Conservation (phyloP, 148 eudicot genomes). For the Chenopodium berlandieri region DNA sequence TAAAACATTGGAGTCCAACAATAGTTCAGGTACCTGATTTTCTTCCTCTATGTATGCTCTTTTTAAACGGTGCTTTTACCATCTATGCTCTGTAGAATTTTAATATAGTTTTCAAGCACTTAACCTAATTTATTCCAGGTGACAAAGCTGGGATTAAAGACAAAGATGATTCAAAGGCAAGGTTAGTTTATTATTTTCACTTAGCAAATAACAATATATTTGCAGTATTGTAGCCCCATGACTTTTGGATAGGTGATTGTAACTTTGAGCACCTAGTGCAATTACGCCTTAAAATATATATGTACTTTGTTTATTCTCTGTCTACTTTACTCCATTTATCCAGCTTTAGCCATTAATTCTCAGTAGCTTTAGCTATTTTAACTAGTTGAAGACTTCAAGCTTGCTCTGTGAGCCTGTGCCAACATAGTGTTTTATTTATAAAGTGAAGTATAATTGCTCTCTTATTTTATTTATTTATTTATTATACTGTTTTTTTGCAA, state of each 20-base stretch:
- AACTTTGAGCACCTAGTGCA: too few species aligned
- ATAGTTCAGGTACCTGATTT: conserved; percentile 42
- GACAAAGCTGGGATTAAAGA: conserved; percentile 26
- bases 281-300: too few species aligned
- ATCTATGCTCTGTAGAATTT: neutral
- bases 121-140: conserved; percentile 22
- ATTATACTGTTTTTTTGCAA: conserved; percentile 17
- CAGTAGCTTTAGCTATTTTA: too few species aligned
- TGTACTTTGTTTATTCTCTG: too few species aligned
- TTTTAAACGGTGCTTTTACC: neutral
- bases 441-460: neutral
- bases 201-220: neutral
- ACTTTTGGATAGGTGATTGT: too few species aligned
- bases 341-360: too few species aligned
- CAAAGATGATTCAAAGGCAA: conserved; percentile 37
- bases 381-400: neutral
- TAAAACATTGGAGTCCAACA: conserved; percentile 43
- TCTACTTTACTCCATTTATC: too few species aligned
- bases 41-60: neutral
- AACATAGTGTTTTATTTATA: neutral
- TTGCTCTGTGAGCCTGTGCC: conserved; percentile 6
- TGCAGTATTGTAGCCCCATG: neutral
- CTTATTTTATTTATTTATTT: neutral
- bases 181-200: conserved; percentile 42
- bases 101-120: neutral